Conservation (phyloP, 139 green algal species). For the Gonium pectorale region DNA sequence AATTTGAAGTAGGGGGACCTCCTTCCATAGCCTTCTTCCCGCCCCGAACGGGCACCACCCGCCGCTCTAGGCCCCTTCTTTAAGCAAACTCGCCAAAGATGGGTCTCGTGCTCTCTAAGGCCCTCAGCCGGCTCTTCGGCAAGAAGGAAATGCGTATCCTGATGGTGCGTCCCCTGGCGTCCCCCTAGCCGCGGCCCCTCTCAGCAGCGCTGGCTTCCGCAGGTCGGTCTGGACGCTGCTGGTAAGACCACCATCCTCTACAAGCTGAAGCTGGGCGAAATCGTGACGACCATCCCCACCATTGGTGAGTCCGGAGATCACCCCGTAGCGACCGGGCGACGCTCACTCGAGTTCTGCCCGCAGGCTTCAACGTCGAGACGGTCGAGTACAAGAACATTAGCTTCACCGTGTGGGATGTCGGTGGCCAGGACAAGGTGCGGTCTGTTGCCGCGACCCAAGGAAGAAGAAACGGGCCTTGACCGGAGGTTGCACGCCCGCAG, state of each 20-base stretch:
- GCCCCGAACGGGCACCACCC: not conserved
- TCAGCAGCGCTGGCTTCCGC: not conserved
- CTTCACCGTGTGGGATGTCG: constrained; percentile 98
- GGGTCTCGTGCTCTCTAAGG: constrained; percentile 47
- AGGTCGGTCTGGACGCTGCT: constrained; percentile 94
- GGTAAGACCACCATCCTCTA: constrained; percentile 99
- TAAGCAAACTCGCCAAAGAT: constrained; percentile 12
- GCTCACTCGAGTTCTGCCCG: not conserved
- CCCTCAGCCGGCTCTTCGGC: constrained; percentile 75
- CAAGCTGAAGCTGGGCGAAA: constrained; percentile 98
- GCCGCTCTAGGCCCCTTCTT: not conserved
- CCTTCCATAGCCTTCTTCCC: not conserved
- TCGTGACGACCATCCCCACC: constrained; percentile 87
- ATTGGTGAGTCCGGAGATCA: constrained; percentile 80
- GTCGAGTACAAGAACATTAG: constrained; percentile 96
- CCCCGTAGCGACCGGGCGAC: constrained; percentile 1
- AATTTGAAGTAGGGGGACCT: not conserved
- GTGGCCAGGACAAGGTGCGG: constrained; percentile 96
- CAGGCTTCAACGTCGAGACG: constrained; percentile 95
- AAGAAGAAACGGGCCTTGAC: not conserved
- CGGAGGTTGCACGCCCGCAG: constrained; percentile 59
- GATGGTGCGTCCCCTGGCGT: constrained; percentile 49
- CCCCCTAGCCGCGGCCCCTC: not conserved
- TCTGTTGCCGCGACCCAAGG: constrained; percentile 73
- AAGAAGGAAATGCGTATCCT: constrained; percentile 94